Evolutionary conservation across 2,329 filamentous ascomycete genomes (phyloP).

Genomic region (Periconia digitata): DNA sequence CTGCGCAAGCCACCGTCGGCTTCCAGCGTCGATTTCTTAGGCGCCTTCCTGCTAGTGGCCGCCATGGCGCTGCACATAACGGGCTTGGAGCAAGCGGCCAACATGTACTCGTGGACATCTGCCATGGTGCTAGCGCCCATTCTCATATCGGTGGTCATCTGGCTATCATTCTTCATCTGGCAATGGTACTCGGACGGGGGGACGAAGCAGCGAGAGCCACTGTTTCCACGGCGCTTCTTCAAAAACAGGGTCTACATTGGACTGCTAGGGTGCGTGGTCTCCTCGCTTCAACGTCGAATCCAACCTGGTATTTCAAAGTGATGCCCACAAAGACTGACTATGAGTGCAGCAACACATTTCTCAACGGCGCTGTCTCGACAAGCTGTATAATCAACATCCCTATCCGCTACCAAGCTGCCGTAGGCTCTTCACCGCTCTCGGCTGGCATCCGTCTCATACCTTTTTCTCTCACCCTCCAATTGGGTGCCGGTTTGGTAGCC

Average conservation of each 20-base stretch:
- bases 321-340: background rate
- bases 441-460: background rate
- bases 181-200: background rate
- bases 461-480: background rate
- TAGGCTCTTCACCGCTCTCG: background rate
- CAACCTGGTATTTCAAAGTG: background rate
- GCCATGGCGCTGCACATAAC: conserved; percentile 5
- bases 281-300: background rate
- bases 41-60: conserved; percentile 1
- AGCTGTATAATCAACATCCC: background rate
- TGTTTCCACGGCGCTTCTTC: conserved; percentile 12
- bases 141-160: conserved; percentile 5
- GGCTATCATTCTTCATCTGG: conserved; percentile 6
- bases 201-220: conserved; percentile 2
- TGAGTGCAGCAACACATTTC: background rate
- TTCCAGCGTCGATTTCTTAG: conserved; percentile 6
- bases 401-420: background rate
- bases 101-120: conserved; percentile 2
- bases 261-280: conserved; percentile 5
- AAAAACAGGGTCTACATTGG: conserved; percentile 3
- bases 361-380: background rate
- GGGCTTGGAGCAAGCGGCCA: conserved; percentile 5
- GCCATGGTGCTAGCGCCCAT: conserved; percentile 3
- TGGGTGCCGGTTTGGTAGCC: background rate
- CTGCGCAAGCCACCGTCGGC: background rate